Conservation (phyloP, 257 asterid genomes). For the Avicennia marina region DNA sequence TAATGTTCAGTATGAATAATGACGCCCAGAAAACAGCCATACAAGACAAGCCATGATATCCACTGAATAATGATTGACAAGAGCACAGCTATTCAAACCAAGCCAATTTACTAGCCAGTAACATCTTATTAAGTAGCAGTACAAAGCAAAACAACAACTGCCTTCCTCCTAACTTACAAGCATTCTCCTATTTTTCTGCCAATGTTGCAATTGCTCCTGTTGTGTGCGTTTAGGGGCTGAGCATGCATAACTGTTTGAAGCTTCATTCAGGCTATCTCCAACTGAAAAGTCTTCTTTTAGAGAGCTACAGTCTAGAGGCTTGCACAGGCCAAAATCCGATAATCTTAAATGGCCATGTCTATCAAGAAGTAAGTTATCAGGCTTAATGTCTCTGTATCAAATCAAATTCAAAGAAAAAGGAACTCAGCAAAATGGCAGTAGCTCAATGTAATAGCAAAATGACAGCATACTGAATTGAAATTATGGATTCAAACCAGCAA, state of each 20-base stretch:
- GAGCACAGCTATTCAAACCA: slow-evolving; percentile 13
- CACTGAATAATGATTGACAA: slow-evolving; percentile 7
- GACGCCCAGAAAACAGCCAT: slow-evolving; percentile 20
- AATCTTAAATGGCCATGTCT: slow-evolving; percentile 81
- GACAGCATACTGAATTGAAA: slow-evolving; percentile 14
- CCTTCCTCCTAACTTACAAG: slow-evolving; percentile 54
- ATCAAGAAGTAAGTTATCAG: slow-evolving; percentile 93
- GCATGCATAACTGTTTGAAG: slow-evolving; percentile 44
- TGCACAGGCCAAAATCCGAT: slow-evolving; percentile 96
- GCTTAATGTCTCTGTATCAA: slow-evolving; percentile 82
- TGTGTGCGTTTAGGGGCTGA: slow-evolving; percentile 82
- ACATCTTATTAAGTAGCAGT: slow-evolving; percentile 10
- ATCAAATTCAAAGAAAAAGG: slow-evolving; percentile 8
- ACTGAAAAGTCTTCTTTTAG: slow-evolving; percentile 76
- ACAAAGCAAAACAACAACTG: slow-evolving; percentile 6
- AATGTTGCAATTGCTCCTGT: slow-evolving; percentile 91
- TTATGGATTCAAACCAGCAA: slow-evolving; percentile 22
- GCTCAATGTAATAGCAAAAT: slow-evolving; percentile 6
- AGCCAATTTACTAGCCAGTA: slow-evolving; percentile 6
- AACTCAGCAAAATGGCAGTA: slow-evolving; percentile 29
- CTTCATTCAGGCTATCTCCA: slow-evolving; percentile 43
- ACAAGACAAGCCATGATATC: not conserved
- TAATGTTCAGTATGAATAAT: too few species aligned
- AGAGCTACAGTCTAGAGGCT: slow-evolving; percentile 88
- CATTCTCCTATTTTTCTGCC: slow-evolving; percentile 97